Evolutionary conservation across 1,284 basidiomycete species (phyloP).

Genomic region (Heterobasidion occidentale): DNA sequence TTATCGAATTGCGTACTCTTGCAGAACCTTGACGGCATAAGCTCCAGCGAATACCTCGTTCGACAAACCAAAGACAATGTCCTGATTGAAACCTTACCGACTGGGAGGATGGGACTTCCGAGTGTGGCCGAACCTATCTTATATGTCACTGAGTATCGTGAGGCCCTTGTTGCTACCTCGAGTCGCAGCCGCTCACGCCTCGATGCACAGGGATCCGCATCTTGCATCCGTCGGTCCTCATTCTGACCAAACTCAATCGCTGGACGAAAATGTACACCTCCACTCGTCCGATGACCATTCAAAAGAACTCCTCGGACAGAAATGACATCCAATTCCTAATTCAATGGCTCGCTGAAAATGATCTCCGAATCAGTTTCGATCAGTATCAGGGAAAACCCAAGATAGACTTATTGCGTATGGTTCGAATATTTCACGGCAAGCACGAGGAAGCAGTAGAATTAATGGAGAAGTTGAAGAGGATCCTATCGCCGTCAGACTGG

Average conservation of each 20-base stretch:
- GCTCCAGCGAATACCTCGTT: conserved; percentile 9
- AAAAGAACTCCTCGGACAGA: conserved; percentile 18
- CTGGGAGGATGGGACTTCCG: conserved; percentile 23
- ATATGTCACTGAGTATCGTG: conserved; percentile 5
- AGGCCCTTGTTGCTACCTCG: background rate
- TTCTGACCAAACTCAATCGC: conserved; percentile 27
- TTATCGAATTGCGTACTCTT: background rate
- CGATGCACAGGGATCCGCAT: conserved; percentile 16
- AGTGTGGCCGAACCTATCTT: conserved; percentile 14
- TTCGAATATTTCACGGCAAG: conserved; percentile 13
- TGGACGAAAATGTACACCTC: conserved; percentile 20
- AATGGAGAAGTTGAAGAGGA: background rate
- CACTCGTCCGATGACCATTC: conserved; percentile 19
- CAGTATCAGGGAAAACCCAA: conserved; percentile 21
- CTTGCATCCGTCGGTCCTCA: conserved; percentile 23
- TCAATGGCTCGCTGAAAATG: conserved; percentile 17
- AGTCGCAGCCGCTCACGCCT: background rate
- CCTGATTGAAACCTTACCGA: conserved; percentile 20
- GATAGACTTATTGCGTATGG: conserved; percentile 17
- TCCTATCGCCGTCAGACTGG: background rate
- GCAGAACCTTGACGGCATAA: background rate
- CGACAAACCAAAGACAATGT: conserved; percentile 19
- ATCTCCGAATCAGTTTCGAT: conserved; percentile 19
- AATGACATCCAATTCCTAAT: conserved; percentile 21
- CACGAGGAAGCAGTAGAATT: background rate